A percentile compares a stretch with the other conserved stretches of the same genome.
Conservation (phyloP, 805 yeast species). For the Candida endomychidarum region DNA sequence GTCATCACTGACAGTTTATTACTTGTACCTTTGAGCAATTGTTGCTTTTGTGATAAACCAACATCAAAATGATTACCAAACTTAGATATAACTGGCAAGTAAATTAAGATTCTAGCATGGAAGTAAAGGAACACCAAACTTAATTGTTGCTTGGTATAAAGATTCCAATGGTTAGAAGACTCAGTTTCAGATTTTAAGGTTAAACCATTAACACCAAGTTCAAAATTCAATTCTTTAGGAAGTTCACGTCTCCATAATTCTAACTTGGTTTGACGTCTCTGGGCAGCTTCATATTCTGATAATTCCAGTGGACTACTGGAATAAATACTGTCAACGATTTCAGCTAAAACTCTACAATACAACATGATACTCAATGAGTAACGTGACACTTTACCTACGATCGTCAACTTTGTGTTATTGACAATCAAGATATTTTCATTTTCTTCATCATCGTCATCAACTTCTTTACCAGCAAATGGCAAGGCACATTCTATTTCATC, state of each 20-base stretch:
- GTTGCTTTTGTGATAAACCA: slow-evolving; percentile 40
- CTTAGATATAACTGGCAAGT: slow-evolving; percentile 41
- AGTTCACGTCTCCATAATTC: slow-evolving; percentile 79
- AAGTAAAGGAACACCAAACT: slow-evolving; percentile 49
- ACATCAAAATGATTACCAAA: slow-evolving; percentile 43
- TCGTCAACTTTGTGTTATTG: slow-evolving; percentile 56
- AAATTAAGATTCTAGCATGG: slow-evolving; percentile 44
- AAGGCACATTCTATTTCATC: slow-evolving; percentile 83
- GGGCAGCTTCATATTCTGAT: slow-evolving; percentile 28
- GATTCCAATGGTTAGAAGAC: slow-evolving; percentile 22
- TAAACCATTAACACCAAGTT: slow-evolving; percentile 59
- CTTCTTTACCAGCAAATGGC: slow-evolving; percentile 58
- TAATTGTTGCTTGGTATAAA: slow-evolving; percentile 45
- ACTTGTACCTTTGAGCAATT: slow-evolving; percentile 36
- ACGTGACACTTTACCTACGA: slow-evolving; percentile 69
- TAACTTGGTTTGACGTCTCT: slow-evolving; percentile 57
- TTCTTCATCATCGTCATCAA: slow-evolving; percentile 40
- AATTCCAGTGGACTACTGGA: slow-evolving; percentile 47
- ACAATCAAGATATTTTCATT: slow-evolving; percentile 58
- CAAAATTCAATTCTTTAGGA: slow-evolving; percentile 60
- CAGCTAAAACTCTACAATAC: slow-evolving; percentile 70
- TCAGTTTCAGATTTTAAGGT: slow-evolving; percentile 32
- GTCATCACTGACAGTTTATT: slow-evolving; percentile 36
- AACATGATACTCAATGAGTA: slow-evolving; percentile 65
- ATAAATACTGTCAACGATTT: slow-evolving; percentile 68